These are phyloP conservation scores for Akanthomyces lecanii DNA, from an alignment of 2,329 filamentous ascomycete species.

Conservation along the genomic window DNA sequence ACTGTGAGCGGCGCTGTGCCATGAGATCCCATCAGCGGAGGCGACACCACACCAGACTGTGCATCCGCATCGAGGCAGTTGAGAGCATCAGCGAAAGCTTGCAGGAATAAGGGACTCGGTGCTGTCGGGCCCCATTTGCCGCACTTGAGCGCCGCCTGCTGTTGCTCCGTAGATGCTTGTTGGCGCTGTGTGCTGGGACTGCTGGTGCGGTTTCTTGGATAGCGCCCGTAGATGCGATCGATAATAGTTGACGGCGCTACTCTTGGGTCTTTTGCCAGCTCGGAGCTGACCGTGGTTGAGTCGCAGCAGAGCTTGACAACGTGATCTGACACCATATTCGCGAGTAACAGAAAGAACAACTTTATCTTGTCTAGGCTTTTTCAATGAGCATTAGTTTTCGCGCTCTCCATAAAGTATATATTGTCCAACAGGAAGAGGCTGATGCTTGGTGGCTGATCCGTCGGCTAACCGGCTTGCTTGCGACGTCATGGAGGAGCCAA, in stretches of 20 bases:
- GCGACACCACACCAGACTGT: constrained; percentile 47
- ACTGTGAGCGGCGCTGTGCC: constrained; percentile 66
- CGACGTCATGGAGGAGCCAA: too few species aligned
- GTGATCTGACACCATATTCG: constrained; percentile 27
- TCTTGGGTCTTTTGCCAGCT: constrained; percentile 50
- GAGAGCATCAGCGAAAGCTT: constrained; percentile 64
- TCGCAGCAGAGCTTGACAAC: constrained; percentile 50
- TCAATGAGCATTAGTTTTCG: too few species aligned
- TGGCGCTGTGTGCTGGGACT: constrained; percentile 19
- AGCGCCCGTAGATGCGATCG: constrained; percentile 48
- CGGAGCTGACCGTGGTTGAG: constrained; percentile 52
- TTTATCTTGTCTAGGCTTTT: too few species aligned
- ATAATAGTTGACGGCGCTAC: constrained; percentile 51
- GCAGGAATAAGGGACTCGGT: constrained; percentile 65
- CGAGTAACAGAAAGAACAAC: too few species aligned
- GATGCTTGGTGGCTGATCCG: too few species aligned
- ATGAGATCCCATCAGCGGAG: constrained; percentile 46
- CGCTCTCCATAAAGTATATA: too few species aligned
- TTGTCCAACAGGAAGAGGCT: too few species aligned
- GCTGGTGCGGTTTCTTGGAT: constrained; percentile 19
- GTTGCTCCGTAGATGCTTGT: constrained; percentile 30
- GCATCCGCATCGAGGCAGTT: constrained; percentile 50
- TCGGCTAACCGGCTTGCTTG: too few species aligned
- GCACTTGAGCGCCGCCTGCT: constrained; percentile 54
- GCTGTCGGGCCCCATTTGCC: constrained; percentile 62